phyloP scores from a whole-genome alignment of 495 filamentous ascomycete genomes.

The Tuber aestivum region DNA sequence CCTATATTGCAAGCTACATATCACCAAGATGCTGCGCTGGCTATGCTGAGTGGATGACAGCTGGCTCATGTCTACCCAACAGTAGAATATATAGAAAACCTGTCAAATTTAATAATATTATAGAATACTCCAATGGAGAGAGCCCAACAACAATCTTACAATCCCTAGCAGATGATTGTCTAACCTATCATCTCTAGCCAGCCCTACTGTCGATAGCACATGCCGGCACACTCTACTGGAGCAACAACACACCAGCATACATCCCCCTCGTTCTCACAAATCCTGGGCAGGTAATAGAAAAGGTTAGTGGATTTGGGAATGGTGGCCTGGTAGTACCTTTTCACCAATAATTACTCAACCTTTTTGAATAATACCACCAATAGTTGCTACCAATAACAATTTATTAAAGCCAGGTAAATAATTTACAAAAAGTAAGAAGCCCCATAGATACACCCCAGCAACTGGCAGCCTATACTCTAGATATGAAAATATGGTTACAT shows the following conservation, averaged over 20 bases:
- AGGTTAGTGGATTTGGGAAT: no score
- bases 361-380: no score
- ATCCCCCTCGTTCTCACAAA: no score
- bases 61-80: neutral
- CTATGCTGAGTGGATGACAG: neutral
- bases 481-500: neutral
- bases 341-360: no score
- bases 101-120: no score
- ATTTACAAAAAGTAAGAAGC: no score
- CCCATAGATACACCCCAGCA: neutral
- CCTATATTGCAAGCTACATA: neutral
- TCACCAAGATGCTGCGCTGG: neutral
- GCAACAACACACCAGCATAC: neutral
- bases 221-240: neutral
- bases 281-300: no score
- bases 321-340: no score
- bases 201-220: neutral
- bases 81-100: neutral
- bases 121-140: neutral
- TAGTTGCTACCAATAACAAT: no score
- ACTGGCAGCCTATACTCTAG: neutral
- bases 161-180: neutral
- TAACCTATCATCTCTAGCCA: neutral
- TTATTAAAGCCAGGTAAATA: neutral
- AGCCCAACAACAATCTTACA: neutral